A percentile compares a stretch with the other conserved stretches of the same genome.
Evolutionary conservation across 2,329 filamentous ascomycete species (phyloP).

Genomic region (Uncinocarpus reesii): DNA sequence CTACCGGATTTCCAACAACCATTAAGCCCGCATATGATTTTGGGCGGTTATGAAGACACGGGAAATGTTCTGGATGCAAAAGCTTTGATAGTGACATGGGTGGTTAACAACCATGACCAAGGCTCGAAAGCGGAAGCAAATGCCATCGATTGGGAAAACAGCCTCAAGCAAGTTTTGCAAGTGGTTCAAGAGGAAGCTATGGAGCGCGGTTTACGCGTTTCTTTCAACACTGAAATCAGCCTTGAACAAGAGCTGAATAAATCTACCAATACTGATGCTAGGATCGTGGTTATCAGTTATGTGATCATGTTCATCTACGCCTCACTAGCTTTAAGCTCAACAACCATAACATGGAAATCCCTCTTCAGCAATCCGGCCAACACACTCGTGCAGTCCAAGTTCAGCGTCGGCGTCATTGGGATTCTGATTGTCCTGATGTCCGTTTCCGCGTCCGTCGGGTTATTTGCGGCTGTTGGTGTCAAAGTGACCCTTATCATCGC

Average conservation of each 20-base stretch:
- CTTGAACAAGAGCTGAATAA: constrained; percentile 94
- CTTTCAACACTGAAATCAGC: constrained; percentile 91
- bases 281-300: constrained; percentile 93
- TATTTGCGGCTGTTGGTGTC: constrained; percentile 84
- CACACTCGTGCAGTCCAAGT: constrained; percentile 88
- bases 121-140: constrained; percentile 58
- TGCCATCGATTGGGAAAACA: constrained; percentile 83
- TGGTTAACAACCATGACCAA: constrained; percentile 75
- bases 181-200: constrained; percentile 70
- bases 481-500: constrained; percentile 97
- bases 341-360: constrained; percentile 65
- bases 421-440: constrained; percentile 97
- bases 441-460: constrained; percentile 83
- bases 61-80: constrained; percentile 60
- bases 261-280: constrained; percentile 94
- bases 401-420: constrained; percentile 84
- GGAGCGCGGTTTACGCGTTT: constrained; percentile 69
- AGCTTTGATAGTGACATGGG: constrained; percentile 86
- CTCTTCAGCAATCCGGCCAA: constrained; percentile 72
- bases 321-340: constrained; percentile 82
- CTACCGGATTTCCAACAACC: constrained; percentile 83
- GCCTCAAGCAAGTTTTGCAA: constrained; percentile 61
- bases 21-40: constrained; percentile 70
- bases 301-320: constrained; percentile 98
- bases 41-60: constrained; percentile 63